Evolutionary conservation across 176 grass and related monocot genomes (phyloP).

Genomic region (Dactylis glomerata): DNA sequence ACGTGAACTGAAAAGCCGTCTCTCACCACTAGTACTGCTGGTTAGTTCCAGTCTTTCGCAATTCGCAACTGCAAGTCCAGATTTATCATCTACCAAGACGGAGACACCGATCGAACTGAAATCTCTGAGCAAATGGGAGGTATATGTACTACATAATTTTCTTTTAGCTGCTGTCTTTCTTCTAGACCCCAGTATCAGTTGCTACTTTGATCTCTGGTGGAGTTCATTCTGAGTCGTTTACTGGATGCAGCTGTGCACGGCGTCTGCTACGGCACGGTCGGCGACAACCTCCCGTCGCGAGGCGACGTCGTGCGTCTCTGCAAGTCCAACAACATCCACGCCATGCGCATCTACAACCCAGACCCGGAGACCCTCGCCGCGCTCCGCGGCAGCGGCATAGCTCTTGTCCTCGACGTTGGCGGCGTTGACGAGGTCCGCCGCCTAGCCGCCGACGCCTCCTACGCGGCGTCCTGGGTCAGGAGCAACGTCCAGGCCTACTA

Average conservation of each 20-base stretch:
- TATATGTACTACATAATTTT: no score
- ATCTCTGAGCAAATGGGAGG: constrained; percentile 9
- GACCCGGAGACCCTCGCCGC: constrained; percentile 30
- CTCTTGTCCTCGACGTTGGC: constrained; percentile 40
- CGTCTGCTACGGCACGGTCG: constrained; percentile 54
- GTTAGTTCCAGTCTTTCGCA: background rate
- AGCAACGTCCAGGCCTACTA: constrained; percentile 37
- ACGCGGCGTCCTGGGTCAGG: constrained; percentile 33
- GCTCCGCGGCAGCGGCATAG: constrained; percentile 41
- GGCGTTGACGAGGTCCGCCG: background rate
- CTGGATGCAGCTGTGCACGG: constrained; percentile 22
- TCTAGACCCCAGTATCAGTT: background rate
- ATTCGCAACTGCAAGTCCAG: background rate
- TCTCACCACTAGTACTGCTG: no score
- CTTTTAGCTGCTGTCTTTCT: background rate
- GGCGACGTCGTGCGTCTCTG: constrained; percentile 51
- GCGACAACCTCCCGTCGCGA: constrained; percentile 47
- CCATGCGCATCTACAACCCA: constrained; percentile 58
- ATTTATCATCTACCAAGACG: no score
- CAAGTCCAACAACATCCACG: constrained; percentile 48
- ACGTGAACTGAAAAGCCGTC: background rate
- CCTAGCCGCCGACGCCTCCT: constrained; percentile 17
- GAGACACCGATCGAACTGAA: background rate
- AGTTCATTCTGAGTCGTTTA: background rate
- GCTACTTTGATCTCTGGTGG: background rate